Conservation (phyloP, 2,329 filamentous ascomycete genomes). For the Stylonectria norvegica region DNA sequence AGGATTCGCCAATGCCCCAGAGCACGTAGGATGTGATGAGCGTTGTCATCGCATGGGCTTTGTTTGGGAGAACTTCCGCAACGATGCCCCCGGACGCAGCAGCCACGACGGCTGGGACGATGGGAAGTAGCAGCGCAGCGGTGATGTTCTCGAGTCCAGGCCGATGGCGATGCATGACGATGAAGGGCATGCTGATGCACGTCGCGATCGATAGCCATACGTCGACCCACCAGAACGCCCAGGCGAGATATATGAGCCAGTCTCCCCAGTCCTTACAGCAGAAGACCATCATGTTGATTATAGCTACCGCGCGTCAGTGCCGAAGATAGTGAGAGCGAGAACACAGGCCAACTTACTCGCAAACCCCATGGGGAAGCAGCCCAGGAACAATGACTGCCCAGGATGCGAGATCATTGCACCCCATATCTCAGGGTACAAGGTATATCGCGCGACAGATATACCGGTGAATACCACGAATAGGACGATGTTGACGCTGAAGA, state of each 20-base stretch:
- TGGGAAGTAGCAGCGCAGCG: conserved; percentile 62
- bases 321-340: neutral
- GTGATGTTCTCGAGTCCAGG: conserved; percentile 57
- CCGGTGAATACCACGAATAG: conserved; percentile 54
- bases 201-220: conserved; percentile 48
- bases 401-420: conserved; percentile 63
- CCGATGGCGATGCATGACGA: conserved; percentile 48
- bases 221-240: conserved; percentile 58
- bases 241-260: conserved; percentile 53
- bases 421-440: conserved; percentile 64
- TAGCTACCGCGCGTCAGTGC: conserved; percentile 34
- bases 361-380: conserved; percentile 65
- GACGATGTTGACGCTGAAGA: conserved; percentile 58
- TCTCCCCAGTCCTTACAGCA: conserved; percentile 61
- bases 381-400: conserved; percentile 65
- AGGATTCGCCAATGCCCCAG: conserved; percentile 59
- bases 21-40: conserved; percentile 64
- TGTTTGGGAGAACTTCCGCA: conserved; percentile 55
- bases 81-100: conserved; percentile 62
- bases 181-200: conserved; percentile 54
- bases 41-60: conserved; percentile 55
- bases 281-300: conserved; percentile 62
- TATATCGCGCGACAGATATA: conserved; percentile 59
- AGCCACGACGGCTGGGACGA: conserved; percentile 64
- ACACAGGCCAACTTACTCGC: conserved; percentile 41